A percentile compares a stretch with the other conserved stretches of the same genome.
Evolutionary conservation across 2,329 filamentous ascomycete species (phyloP).

Genomic region (Xylaria sp.): DNA sequence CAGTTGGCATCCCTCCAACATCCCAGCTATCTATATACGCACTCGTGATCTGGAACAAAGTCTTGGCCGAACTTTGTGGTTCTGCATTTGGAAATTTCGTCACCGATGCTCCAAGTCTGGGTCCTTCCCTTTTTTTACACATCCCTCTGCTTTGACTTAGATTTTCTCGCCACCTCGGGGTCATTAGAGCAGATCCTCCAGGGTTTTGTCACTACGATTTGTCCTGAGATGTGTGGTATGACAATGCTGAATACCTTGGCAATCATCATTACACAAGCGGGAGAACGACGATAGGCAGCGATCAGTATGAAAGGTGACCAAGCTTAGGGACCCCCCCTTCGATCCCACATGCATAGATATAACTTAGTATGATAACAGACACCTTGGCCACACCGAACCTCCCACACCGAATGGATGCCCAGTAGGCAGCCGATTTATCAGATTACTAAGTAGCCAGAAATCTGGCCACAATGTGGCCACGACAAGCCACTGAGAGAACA

Average conservation of each 20-base stretch:
- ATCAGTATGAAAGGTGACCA: neutral
- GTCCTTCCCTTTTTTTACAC: conserved; percentile 34
- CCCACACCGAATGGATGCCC: neutral
- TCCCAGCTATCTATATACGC: neutral
- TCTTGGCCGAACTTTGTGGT: neutral
- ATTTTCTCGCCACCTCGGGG: conserved; percentile 15
- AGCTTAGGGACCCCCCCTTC: neutral
- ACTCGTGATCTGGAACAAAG: conserved; percentile 18
- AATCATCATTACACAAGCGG: conserved; percentile 2
- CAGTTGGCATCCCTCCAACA: neutral
- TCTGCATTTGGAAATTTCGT: conserved; percentile 14
- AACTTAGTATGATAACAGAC: conserved; percentile 2
- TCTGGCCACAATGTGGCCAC: conserved; percentile 9
- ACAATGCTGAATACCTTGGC: neutral
- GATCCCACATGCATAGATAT: neutral
- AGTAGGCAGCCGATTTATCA: conserved; percentile 23
- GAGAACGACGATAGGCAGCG: neutral
- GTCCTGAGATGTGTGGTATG: neutral
- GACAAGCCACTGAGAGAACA: neutral
- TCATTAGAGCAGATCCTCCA: conserved; percentile 8
- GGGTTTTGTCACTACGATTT: conserved; percentile 15
- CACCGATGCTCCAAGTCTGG: conserved; percentile 24
- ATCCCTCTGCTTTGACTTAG: conserved; percentile 1
- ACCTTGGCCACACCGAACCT: conserved; percentile 24
- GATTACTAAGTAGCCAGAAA: neutral